These are phyloP conservation scores for California macrophylla DNA, from an alignment of 441 rosid genomes.

Conservation along the genomic window DNA sequence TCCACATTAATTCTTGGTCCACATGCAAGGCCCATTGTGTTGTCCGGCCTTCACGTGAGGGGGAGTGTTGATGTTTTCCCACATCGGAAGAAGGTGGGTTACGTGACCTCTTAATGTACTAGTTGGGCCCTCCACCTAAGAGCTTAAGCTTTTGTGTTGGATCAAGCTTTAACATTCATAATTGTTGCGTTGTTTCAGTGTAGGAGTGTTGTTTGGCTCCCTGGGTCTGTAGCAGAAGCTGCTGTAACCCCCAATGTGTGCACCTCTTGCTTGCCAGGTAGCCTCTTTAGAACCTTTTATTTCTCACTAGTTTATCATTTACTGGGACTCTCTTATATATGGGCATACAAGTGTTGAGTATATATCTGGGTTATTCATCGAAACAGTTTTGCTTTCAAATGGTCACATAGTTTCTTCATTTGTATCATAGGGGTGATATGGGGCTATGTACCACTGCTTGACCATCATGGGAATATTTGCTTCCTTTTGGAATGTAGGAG, in stretches of 20 bases:
- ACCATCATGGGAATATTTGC: not conserved
- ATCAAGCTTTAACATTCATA: constrained; percentile 10
- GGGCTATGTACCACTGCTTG: not conserved
- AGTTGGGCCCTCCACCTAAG: not conserved
- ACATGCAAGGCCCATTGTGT: no score
- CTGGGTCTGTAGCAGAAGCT: constrained; percentile 83
- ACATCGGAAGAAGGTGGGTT: no score
- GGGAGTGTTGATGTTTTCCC: no score
- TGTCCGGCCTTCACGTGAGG: no score
- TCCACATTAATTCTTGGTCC: no score
- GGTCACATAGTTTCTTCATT: not conserved
- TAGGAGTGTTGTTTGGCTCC: constrained; percentile 92
- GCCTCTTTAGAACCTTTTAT: constrained; percentile 10
- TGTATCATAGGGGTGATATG: not conserved
- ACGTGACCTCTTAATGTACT: no score
- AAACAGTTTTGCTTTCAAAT: not conserved
- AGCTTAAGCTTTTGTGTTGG: not conserved
- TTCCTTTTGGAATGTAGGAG: not conserved
- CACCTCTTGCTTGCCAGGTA: constrained; percentile 81
- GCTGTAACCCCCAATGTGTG: constrained; percentile 62
- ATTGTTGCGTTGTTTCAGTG: constrained; percentile 41
- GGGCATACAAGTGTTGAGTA: not conserved
- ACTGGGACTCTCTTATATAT: not conserved
- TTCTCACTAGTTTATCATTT: not conserved
- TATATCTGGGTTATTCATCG: not conserved